Evolutionary conservation across 768 basidiomycete genomes (phyloP).

Genomic region (Lanmaoa pseudosensibilis): DNA sequence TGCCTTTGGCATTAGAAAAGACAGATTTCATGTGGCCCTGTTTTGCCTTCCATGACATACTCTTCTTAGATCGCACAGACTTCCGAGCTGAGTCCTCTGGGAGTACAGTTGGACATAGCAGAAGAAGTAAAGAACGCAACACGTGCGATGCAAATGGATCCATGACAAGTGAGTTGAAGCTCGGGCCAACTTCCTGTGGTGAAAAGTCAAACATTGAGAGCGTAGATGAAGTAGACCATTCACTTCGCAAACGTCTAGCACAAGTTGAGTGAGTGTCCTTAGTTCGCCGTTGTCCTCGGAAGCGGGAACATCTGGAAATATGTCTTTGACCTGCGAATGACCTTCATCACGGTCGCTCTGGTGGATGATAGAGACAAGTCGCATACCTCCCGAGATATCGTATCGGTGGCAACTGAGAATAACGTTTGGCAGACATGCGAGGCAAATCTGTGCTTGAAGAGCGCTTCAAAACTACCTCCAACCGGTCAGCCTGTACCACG

Average conservation of each 20-base stretch:
- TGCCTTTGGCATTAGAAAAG: constrained; percentile 49
- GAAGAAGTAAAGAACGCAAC: constrained; percentile 71
- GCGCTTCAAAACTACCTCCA: constrained; percentile 52
- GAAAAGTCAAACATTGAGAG: constrained; percentile 16
- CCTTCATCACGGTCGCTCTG: background rate
- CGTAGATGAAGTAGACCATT: constrained; percentile 15
- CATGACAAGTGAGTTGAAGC: constrained; percentile 64
- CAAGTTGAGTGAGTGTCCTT: constrained; percentile 59
- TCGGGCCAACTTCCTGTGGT: constrained; percentile 66
- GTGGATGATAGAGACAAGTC: background rate
- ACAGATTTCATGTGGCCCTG: constrained; percentile 83
- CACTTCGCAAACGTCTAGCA: constrained; percentile 67
- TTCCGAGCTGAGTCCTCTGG: constrained; percentile 38
- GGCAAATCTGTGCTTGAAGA: constrained; percentile 82
- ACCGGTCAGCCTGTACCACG: constrained; percentile 2
- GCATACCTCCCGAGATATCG: constrained; percentile 67
- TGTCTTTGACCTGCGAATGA: constrained; percentile 47
- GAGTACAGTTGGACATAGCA: constrained; percentile 66
- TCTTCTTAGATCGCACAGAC: constrained; percentile 79
- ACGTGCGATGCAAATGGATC: constrained; percentile 93
- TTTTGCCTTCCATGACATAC: constrained; percentile 75
- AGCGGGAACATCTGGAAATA: constrained; percentile 49
- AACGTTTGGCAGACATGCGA: constrained; percentile 96
- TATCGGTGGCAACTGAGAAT: constrained; percentile 62
- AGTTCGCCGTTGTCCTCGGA: constrained; percentile 62